Base-by-base conservation (phyloP, 1,284 basidiomycete species). In the Coniophora puteana region DNA sequence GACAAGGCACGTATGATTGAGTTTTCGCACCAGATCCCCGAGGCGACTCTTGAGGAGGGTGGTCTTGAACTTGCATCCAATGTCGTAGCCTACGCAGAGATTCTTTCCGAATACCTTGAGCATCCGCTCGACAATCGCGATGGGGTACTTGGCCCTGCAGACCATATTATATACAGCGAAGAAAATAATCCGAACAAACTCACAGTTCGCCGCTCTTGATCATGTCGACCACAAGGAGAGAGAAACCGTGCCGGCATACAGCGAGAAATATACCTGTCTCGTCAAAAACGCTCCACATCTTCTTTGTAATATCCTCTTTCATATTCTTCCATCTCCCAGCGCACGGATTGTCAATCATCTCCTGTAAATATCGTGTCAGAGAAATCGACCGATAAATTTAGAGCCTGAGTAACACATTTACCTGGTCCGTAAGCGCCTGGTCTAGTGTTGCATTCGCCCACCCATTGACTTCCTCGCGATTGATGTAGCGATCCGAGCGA, bases 61-160 rank as follows among this genome's bases (percentile, higher is more conserved):
- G n/a, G 34, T 44, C 10, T 20, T 18, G 21, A 51, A 49, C 5
- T 33, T 32, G 26, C 53, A 54, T 1, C 51, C 49, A 11, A 55
- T 52, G 31, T 54, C 50, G 16, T 51, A 67, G 0, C 61, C 59
- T 4, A 42, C 41, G 0, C 49, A 57, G 14, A 65, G 28, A 13
- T 51, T 36, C 0, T 24, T 7, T 0, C 59, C 57, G 32, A 63
- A 53, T 2, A 42, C 38, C 13, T 53, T 33, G 11, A 67, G 43
- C 1, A 66, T 41, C 8, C 31, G 25, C 2, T 51, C 31, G 3
- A 61, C 45, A 18, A 59, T 36, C 0, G 62, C 57, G 1, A 67
- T 48, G 0, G 53, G 52, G 41, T 68, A 68, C 38, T 67, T 66
- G 0, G 61, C 51, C 13, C 65, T 65, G 38, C n/a, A n/a, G n/a